These are phyloP conservation scores for Trifolium dubium DNA, from an alignment of 306 rosid species.

Conservation along the genomic window DNA sequence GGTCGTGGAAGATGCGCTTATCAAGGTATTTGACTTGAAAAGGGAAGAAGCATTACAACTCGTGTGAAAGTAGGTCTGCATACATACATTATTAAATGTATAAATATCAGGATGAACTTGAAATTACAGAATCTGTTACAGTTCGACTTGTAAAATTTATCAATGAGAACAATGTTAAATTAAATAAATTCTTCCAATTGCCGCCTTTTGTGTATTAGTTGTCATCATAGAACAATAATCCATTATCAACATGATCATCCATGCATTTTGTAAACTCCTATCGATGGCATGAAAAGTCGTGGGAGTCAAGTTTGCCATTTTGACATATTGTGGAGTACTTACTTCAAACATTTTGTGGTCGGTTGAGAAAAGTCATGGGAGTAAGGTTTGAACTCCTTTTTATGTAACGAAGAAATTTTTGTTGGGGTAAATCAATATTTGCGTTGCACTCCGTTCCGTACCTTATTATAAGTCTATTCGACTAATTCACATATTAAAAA, in stretches of 20 bases:
- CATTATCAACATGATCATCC: not conserved
- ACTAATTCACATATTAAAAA: too few relatives aligned
- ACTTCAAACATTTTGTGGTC: not conserved
- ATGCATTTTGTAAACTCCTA: slow-evolving; percentile 7
- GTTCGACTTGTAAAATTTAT: slow-evolving; percentile 26
- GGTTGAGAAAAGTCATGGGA: not conserved
- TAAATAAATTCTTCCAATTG: slow-evolving; percentile 8
- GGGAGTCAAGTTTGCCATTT: not conserved
- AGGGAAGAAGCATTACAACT: slow-evolving; percentile 77
- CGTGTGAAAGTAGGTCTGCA: slow-evolving; percentile 39
- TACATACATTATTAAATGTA: slow-evolving; percentile 38
- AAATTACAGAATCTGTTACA: slow-evolving; percentile 27
- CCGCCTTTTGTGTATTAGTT: not conserved
- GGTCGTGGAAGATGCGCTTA: slow-evolving; percentile 88
- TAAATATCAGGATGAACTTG: slow-evolving; percentile 29
- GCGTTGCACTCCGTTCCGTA: too few relatives aligned
- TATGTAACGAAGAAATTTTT: too few relatives aligned
- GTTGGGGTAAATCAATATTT: too few relatives aligned
- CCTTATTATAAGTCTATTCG: too few relatives aligned
- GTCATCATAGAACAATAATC: slow-evolving; percentile 14
- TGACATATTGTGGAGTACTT: too few relatives aligned
- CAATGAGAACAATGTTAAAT: slow-evolving; percentile 31
- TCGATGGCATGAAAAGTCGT: not conserved
- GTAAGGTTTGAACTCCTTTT: not conserved
- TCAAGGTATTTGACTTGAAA: slow-evolving; percentile 81